Evolutionary conservation across 225 moss, liverwort and hornwort species (phyloP).

Genomic region (Sphagnum contortum): DNA sequence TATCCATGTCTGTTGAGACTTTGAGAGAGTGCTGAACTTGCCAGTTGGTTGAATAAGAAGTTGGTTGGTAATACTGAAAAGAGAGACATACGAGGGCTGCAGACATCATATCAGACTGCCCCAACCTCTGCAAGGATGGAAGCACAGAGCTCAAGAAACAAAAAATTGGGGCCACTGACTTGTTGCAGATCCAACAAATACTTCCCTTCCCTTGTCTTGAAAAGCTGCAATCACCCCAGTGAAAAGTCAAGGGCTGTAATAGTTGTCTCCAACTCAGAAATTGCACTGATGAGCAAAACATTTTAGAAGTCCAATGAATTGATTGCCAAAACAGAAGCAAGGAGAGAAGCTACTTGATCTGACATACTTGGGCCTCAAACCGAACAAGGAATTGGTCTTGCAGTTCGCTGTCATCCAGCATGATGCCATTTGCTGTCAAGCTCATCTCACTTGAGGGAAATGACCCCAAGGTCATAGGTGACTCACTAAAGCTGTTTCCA

Average conservation of each 20-base stretch:
- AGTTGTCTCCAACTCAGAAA: too few relatives aligned
- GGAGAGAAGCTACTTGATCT: too few relatives aligned
- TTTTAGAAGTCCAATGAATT: too few relatives aligned
- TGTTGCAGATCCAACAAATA: conserved; percentile 16
- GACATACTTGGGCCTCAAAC: conserved; percentile 43
- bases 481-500: conserved; percentile 12
- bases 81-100: too few relatives aligned
- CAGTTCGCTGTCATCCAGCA: conserved; percentile 5
- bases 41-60: too few relatives aligned
- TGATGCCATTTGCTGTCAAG: conserved; percentile 6
- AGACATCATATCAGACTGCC: not conserved
- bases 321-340: too few relatives aligned
- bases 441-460: conserved; percentile 17
- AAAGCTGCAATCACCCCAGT: conserved; percentile 10
- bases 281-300: too few relatives aligned
- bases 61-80: too few relatives aligned
- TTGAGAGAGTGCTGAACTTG: too few relatives aligned
- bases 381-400: conserved; percentile 19
- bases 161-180: conserved; percentile 8
- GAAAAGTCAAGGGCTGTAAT: too few relatives aligned
- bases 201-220: conserved; percentile 7
- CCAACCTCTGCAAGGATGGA: conserved; percentile 8
- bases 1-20: too few relatives aligned
- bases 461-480: conserved; percentile 14
- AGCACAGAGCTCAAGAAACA: conserved; percentile 17